A percentile compares a stretch with the other conserved stretches of the same genome.
Conservation (phyloP, 306 rosid species). For the Trifolium pratense region DNA sequence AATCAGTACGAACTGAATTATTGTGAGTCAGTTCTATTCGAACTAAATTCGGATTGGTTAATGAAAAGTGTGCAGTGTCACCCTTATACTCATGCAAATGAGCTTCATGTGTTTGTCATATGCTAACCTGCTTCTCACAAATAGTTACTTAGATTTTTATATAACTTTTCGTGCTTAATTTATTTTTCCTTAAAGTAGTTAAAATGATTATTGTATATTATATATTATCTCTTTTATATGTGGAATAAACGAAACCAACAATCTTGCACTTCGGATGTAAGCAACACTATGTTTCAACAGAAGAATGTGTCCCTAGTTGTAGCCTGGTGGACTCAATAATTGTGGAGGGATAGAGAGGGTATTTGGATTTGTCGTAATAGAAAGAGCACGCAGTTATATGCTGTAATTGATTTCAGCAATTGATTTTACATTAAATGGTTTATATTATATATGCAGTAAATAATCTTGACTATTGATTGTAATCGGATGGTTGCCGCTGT, state of each 20-base stretch:
- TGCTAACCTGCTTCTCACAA: slow-evolving; percentile 30
- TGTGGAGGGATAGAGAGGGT: slow-evolving; percentile 48
- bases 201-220: background rate
- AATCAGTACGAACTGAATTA: slow-evolving; percentile 35
- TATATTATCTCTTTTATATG: background rate
- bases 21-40: background rate
- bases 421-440: no score
- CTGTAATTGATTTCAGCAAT: no score
- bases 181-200: slow-evolving; percentile 30
- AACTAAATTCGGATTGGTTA: slow-evolving; percentile 38
- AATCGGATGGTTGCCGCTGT: no score
- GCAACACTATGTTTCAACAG: slow-evolving; percentile 38
- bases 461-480: no score
- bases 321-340: slow-evolving; percentile 40
- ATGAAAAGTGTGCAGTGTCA: slow-evolving; percentile 37
- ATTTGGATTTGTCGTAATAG: no score
- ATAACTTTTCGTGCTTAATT: slow-evolving; percentile 33
- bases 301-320: slow-evolving; percentile 32
- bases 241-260: slow-evolving; percentile 16
- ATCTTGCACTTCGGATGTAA: slow-evolving; percentile 5
- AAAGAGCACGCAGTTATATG: no score
- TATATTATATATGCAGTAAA: no score
- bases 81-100: background rate
- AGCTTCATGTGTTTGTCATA: slow-evolving; percentile 47
- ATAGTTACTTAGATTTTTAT: background rate